Evolutionary conservation across 805 yeast genomes (phyloP).

Genomic region (Lachancea fermentati): DNA sequence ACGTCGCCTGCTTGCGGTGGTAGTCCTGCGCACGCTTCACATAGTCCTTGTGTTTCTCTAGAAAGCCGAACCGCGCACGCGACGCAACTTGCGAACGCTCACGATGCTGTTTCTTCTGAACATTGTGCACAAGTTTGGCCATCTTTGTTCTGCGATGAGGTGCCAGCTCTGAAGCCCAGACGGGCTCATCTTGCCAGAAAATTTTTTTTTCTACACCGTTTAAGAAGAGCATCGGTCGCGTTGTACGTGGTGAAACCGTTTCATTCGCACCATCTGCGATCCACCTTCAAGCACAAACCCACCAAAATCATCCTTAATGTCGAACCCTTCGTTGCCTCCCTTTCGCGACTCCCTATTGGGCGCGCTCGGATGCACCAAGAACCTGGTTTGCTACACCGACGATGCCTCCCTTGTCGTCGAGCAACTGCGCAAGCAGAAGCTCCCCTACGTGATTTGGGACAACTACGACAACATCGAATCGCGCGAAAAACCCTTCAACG

Average conservation of each 20-base stretch:
- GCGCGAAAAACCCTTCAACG: not conserved
- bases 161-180: not conserved
- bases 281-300: too few relatives aligned
- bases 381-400: conserved; percentile 7
- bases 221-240: conserved; percentile 1
- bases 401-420: conserved; percentile 9
- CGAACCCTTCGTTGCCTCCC: conserved; percentile 6
- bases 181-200: not conserved
- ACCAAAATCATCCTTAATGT: not conserved
- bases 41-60: conserved; percentile 90
- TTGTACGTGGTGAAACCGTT: not conserved
- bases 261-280: too few relatives aligned
- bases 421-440: conserved; percentile 1
- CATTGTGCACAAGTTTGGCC: conserved; percentile 80
- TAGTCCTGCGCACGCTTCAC: conserved; percentile 62
- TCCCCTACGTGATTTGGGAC: conserved; percentile 5
- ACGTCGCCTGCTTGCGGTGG: conserved; percentile 50
- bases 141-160: conserved; percentile 32
- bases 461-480: conserved; percentile 4
- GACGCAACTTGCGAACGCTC: conserved; percentile 85
- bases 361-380: conserved; percentile 6
- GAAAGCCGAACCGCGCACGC: conserved; percentile 70
- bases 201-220: not conserved
- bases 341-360: conserved; percentile 5
- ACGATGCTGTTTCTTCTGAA: conserved; percentile 93